Percentiles rank a stretch among this genome's conserved stretches.
phyloP scores from a whole-genome alignment of 257 asterid genomes.

The Fraxinus excelsior region DNA sequence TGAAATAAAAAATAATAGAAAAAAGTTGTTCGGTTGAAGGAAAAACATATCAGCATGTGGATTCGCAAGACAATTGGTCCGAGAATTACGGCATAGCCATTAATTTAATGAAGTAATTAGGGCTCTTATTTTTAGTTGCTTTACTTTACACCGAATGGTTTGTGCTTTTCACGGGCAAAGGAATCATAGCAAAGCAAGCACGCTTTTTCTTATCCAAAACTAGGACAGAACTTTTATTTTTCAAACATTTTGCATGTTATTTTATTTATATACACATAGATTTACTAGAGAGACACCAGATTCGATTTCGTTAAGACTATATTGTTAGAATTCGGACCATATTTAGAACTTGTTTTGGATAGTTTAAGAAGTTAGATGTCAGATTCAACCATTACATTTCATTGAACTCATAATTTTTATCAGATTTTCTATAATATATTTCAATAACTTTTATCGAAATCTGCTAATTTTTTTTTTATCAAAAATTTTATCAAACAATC shows the following conservation, averaged over 20 bases:
- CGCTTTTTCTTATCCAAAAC: constrained; percentile 33
- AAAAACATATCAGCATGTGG: not conserved
- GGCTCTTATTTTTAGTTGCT: constrained; percentile 24
- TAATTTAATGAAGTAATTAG: not conserved
- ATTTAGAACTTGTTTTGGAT: no score
- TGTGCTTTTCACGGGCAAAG: constrained; percentile 38
- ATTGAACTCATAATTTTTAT: no score
- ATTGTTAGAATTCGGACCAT: no score
- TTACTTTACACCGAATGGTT: constrained; percentile 68
- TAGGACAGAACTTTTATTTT: not conserved
- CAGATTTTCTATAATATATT: no score
- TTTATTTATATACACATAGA: not conserved
- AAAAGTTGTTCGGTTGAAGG: not conserved
- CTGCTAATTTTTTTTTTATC: no score
- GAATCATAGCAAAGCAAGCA: constrained; percentile 52
- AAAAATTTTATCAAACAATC: no score
- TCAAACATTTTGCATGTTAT: not conserved
- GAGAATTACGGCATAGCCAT: constrained; percentile 33
- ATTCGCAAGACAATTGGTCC: constrained; percentile 17
- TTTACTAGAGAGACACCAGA: not conserved
- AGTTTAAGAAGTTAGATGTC: no score
- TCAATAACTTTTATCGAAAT: no score
- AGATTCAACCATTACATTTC: no score
- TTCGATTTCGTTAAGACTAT: no score
- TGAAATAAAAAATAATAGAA: not conserved